These are phyloP conservation scores for Aureobasidium sp. DNA, from an alignment of 2,329 filamentous ascomycete genomes.

Conservation along the genomic window DNA sequence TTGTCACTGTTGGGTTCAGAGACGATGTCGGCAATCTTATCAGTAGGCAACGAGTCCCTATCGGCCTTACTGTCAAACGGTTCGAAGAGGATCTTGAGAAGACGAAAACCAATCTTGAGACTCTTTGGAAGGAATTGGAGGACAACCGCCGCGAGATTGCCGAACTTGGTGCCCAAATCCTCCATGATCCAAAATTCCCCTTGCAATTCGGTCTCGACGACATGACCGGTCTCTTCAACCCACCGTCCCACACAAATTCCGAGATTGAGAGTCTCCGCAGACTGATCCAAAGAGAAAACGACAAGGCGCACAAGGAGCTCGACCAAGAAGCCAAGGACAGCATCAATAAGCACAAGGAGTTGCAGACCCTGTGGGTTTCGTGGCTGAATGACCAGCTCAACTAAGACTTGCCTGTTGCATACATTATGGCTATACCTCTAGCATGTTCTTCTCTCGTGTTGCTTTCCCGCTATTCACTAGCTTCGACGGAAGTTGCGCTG, in stretches of 20 bases:
- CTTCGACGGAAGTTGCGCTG: not conserved
- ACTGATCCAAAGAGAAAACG: not conserved
- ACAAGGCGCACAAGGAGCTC: not conserved
- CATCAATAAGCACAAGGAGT: not conserved
- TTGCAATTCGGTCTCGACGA: slow-evolving; percentile 11
- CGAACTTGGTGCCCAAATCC: slow-evolving; percentile 4
- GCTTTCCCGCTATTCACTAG: not conserved
- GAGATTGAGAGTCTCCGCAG: not conserved
- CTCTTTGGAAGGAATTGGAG: slow-evolving; percentile 8
- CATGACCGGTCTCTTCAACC: not conserved
- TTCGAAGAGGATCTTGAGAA: slow-evolving; percentile 12
- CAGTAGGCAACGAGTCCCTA: not conserved
- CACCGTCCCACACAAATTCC: not conserved
- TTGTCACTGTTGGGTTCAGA: slow-evolving; percentile 16
- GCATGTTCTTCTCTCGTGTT: not conserved
- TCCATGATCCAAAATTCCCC: slow-evolving; percentile 1
- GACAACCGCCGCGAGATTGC: slow-evolving; percentile 6
- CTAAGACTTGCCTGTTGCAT: not conserved
- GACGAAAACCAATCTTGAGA: not conserved
- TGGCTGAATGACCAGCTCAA: not conserved
- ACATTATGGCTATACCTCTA: not conserved
- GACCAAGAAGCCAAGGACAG: slow-evolving; percentile 1
- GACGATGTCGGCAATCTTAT: slow-evolving; percentile 14
- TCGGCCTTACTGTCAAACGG: slow-evolving; percentile 16
- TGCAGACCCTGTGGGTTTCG: not conserved